Conservation (phyloP, 2,329 filamentous ascomycete species). For the Phialocephala sp. region DNA sequence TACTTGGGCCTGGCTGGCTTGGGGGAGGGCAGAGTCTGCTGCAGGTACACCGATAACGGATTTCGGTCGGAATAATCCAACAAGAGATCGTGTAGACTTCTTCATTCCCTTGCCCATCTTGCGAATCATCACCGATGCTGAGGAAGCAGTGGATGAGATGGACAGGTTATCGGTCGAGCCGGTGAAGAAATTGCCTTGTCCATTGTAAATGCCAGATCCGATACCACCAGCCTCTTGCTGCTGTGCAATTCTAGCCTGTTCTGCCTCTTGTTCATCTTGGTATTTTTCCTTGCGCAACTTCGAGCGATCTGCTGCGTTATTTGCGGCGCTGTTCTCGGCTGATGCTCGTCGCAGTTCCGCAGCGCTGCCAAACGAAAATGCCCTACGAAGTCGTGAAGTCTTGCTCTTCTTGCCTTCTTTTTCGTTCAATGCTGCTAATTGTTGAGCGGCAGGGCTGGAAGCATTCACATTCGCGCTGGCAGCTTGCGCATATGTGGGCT, state of each 20-base stretch:
- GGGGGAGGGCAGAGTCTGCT: constrained; percentile 68
- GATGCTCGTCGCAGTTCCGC: constrained; percentile 84
- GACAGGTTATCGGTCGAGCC: constrained; percentile 95
- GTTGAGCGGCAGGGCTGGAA: constrained; percentile 73
- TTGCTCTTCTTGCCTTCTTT: constrained; percentile 84
- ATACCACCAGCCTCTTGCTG: constrained; percentile 92
- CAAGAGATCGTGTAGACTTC: constrained; percentile 87
- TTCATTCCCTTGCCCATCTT: constrained; percentile 99
- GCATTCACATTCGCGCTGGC: constrained; percentile 42
- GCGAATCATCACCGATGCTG: constrained; percentile 89
- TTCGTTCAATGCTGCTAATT: constrained; percentile 85
- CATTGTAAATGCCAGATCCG: constrained; percentile 91
- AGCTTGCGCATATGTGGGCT: constrained; percentile 41
- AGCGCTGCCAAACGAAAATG: constrained; percentile 96
- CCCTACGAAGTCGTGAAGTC: constrained; percentile 82
- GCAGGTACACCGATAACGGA: constrained; percentile 81
- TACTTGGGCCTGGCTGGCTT: constrained; percentile 80
- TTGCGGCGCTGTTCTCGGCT: constrained; percentile 60
- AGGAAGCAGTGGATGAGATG: constrained; percentile 87
- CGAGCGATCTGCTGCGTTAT: constrained; percentile 51
- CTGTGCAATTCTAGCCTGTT: constrained; percentile 89
- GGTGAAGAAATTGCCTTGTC: constrained; percentile 81
- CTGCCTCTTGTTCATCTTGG: constrained; percentile 72
- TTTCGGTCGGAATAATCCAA: constrained; percentile 93
- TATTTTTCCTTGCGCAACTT: constrained; percentile 70